Evolutionary conservation across 176 grass and related monocot species (phyloP), one percentile per base, ranked within the genome.

Genomic region (Hsuehochloa calcarea): DNA sequence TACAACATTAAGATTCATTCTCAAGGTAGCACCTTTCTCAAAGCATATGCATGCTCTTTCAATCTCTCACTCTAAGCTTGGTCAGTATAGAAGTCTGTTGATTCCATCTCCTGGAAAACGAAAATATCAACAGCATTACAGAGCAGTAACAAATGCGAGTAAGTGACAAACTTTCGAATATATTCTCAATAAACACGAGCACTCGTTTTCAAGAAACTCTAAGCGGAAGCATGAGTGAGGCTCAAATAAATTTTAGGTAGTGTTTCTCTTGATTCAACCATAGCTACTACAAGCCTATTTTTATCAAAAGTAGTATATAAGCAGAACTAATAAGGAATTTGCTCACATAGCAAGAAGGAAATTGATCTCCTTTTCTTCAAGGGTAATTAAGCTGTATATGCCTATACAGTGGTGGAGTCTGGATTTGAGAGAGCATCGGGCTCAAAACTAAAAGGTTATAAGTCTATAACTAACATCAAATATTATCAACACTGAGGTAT

Each of bases 1-100:
- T 1, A 29, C 1, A 29, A 1, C 0, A 29, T 29, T 29, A 29
- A 29, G 29, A 29, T 29, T 20, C 62, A 78, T 77, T 38, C 64
- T 52, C 49, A 75, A 52, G 66, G 1, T 29, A 85, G 40, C 71
- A 99, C 96, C 93, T 94, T 99, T 96, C 91, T 93, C 44, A 99
- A 84, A 83, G 93, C 67, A 82, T 90, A 79, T 49, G 93, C 93
- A 78, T 75, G 86, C 17, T 90, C 91, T 88, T 99, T 93, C 88
- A 99, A 86, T 74, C 88, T 94, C 67, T 96, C 90, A n/a, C 96
- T 77, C 80, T 96, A 90, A 80, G 74, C 49, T 76, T 80, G 45
- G 64, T 96, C 90, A 55, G 40, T 40, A 92, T 88, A 87, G 1
- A 47, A 51, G 85, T 85, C 88, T 51, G 88, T 80, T 61, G 82